phyloP scores from a whole-genome alignment of 805 yeast species.

The Saturnispora galanensis region DNA sequence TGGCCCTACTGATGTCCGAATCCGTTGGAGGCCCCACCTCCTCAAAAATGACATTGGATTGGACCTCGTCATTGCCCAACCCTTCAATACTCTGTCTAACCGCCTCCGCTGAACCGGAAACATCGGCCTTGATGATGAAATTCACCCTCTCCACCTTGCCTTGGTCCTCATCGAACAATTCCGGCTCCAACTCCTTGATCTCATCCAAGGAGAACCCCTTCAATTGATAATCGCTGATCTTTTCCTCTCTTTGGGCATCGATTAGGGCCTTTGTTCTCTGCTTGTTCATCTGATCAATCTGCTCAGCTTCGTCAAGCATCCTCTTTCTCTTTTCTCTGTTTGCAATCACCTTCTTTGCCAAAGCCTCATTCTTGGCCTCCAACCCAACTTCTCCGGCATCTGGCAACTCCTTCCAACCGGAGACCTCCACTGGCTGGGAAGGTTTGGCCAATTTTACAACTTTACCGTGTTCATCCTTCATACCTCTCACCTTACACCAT shows the following conservation, averaged over 20 bases:
- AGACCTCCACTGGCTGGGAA: constrained; percentile 78
- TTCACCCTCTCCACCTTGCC: constrained; percentile 31
- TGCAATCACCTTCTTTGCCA: constrained; percentile 64
- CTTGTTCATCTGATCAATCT: constrained; percentile 63
- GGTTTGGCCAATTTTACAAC: constrained; percentile 62
- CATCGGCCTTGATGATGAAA: constrained; percentile 82
- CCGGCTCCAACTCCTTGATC: constrained; percentile 28
- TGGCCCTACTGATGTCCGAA: constrained; percentile 57
- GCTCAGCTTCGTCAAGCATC: constrained; percentile 47
- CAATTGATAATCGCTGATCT: constrained; percentile 45
- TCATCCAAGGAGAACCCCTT: constrained; percentile 51
- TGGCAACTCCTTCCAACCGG: constrained; percentile 93
- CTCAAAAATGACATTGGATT: constrained; percentile 53
- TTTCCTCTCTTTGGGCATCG: constrained; percentile 42
- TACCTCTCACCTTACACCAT: constrained; percentile 72
- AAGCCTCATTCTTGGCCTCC: constrained; percentile 63
- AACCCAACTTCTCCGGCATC: constrained; percentile 81
- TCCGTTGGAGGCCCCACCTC: constrained; percentile 75
- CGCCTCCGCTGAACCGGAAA: constrained; percentile 92
- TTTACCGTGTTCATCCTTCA: constrained; percentile 67
- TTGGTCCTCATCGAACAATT: constrained; percentile 25
- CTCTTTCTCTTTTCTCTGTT: constrained; percentile 50
- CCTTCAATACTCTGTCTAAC: constrained; percentile 69
- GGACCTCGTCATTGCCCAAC: constrained; percentile 82
- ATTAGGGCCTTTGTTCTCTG: constrained; percentile 46